Evolutionary conservation across 1,284 basidiomycete genomes (phyloP).

Genomic region (Ceratobasidium theobromae): DNA sequence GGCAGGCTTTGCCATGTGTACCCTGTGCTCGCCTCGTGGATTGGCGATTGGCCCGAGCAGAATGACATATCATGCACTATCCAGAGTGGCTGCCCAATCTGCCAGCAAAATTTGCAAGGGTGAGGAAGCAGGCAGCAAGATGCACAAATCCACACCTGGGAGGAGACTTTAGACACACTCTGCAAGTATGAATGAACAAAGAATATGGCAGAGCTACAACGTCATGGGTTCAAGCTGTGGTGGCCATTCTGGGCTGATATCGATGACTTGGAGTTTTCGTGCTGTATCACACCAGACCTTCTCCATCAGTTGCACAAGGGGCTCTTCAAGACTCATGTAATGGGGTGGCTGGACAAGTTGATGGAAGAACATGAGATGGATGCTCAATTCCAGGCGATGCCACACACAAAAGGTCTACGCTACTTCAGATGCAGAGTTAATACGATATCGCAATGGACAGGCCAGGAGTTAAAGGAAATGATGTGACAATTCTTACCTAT

Average conservation of each 20-base stretch:
- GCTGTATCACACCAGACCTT: slow-evolving; percentile 40
- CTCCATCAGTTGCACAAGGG: slow-evolving; percentile 44
- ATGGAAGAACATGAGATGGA: slow-evolving; percentile 24
- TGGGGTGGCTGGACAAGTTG: slow-evolving; percentile 32
- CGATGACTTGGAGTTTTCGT: slow-evolving; percentile 41
- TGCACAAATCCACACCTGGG: neutral
- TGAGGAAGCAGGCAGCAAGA: neutral
- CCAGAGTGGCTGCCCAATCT: slow-evolving; percentile 8
- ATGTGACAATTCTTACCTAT: slow-evolving; percentile 33
- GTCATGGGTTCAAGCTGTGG: slow-evolving; percentile 35
- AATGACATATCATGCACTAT: slow-evolving; percentile 32
- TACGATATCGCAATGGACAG: slow-evolving; percentile 40
- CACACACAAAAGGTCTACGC: neutral
- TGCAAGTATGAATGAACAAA: neutral
- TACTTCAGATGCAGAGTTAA: slow-evolving; percentile 35
- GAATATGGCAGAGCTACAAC: neutral
- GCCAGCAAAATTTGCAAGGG: neutral
- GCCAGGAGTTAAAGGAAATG: slow-evolving; percentile 43
- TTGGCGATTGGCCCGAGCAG: slow-evolving; percentile 38
- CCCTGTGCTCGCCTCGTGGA: too few species aligned
- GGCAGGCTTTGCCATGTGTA: slow-evolving; percentile 33
- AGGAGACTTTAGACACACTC: neutral
- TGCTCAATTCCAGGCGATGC: slow-evolving; percentile 1
- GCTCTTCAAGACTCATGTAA: slow-evolving; percentile 39
- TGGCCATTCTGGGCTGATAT: slow-evolving; percentile 39